Conservation (phyloP, 495 filamentous ascomycete genomes). For the Echria macrotheca region DNA sequence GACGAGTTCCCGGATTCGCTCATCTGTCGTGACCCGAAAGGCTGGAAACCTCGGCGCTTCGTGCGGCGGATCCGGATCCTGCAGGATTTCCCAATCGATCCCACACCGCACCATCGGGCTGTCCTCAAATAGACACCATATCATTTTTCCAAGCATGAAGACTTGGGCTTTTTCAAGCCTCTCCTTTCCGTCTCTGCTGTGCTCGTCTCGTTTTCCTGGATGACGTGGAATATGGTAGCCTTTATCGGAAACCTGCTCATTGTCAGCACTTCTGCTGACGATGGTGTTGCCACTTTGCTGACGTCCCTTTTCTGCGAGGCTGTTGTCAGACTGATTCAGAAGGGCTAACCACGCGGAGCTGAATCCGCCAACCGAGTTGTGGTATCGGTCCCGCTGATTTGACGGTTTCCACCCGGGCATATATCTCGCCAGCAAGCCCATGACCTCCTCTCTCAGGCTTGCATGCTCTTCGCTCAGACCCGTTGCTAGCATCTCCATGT, state of each 20-base stretch:
- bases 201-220: too few species aligned
- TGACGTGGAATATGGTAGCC: too few species aligned
- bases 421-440: neutral
- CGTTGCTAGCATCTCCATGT: constrained; percentile 19
- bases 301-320: neutral
- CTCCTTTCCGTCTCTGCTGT: too few species aligned
- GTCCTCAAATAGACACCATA: constrained; percentile 36
- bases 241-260: too few species aligned
- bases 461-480: constrained; percentile 2
- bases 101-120: constrained; percentile 20
- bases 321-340: too few species aligned
- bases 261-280: too few species aligned
- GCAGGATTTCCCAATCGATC: constrained; percentile 22
- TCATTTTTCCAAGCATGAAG: constrained; percentile 33
- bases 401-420: constrained; percentile 11
- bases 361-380: constrained; percentile 20
- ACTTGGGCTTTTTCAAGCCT: constrained; percentile 24
- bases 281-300: too few species aligned
- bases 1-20: neutral
- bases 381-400: constrained; percentile 13
- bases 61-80: constrained; percentile 1
- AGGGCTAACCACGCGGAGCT: constrained; percentile 20
- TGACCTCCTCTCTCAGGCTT: constrained; percentile 1
- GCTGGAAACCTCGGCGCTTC: neutral
- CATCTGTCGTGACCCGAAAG: too few species aligned